Base-by-base conservation (phyloP, 1,284 basidiomycete genomes). In the Jaminaea rosea region DNA sequence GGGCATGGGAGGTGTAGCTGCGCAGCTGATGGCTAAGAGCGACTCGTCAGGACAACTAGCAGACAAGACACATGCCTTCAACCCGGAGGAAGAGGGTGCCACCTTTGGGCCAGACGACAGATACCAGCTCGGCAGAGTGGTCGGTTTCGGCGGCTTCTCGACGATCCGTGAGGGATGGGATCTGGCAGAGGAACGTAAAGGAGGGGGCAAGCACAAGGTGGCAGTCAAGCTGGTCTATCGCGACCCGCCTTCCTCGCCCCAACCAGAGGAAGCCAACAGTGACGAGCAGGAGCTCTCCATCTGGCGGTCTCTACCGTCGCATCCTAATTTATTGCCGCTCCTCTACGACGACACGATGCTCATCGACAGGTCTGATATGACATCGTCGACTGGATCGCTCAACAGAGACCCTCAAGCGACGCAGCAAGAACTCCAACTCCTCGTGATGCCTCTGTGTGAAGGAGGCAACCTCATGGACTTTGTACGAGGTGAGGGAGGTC, bases 71-170 rank as follows among this genome's bases (percentile, higher is more conserved):
- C 4, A 17, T 3, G 44, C 51, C 11, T 53, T 56, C 8, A 49
- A 52, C 8, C 51, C 50, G 17, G 64, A 68, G 45, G 60, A 67
- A 4, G 58, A 68, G 46, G 66, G 66, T 11, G 56, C 60, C 2
- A 49, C 52, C 5, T 49, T 69, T n/a, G 64, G 62, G 4, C 63
- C 63, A 3, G 52, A 49, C 0, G 56, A 55, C 11, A 47, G 76
- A n/a, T 93, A 90, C 69, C 81, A 81, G 4, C 80, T 96, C 0
- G 89, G 87, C 19, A 79, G 80, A 45, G 78, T 86, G 60, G 81
- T 96, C 9, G 91, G 87, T 15, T 79, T 82, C 49, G 91, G 92
- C 5, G 87, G 84, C 7, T 90, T 90, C 72, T 89, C 88, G n/a
- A 83, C 83, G 37, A 87, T 96, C 45, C 79, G 87, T 41, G 81